Base-by-base conservation (phyloP, 2,329 filamentous ascomycete species). In the Colletotrichum sublineola region DNA sequence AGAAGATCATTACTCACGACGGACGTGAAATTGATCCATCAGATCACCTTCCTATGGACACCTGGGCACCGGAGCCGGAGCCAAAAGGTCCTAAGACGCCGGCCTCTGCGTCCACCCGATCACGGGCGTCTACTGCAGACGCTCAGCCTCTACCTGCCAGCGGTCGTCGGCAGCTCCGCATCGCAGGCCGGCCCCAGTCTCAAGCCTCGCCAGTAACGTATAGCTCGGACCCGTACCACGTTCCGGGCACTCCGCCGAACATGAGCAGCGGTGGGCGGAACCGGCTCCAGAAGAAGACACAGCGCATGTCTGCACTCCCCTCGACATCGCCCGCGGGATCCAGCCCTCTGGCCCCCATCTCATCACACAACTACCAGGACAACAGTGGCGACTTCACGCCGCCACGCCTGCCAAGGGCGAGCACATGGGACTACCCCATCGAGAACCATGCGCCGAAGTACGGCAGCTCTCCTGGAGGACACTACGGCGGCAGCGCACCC, bases 1-100 rank as follows among this genome's bases (percentile, higher is more conserved):
- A 89, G 11, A 94, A 94, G 77, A 94, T 95, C 73, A 90, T 95
- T 65, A 92, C 90, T 1, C 87, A 93, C 74, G 92, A 94, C 78
- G 93, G 93, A 8, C 87, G 92, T 67, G 92, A 94, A 77, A 88
- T 96, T 67, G 93, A 96, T 77, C 93, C 93, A 1, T 94, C 92
- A 0, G 93, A 96, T 80, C 93, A 95, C 78, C 85, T 95, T 18
- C 93, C 93, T 0, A 89, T 94, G 79, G 90, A 93, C 67, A 90
- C 90, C 1, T 95, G 92, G 92, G 93, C 93, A 1, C 92, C 93
- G 0, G 93, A 95, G 77, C 93, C 93, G 0, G 91, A 93, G 75
- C 86, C 87, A 2, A 81, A 81, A 73, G 74, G 68, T 2, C 73
- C 76, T 36, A 78, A 75, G 55, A 74, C 79, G 62, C 71, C 78